Base-by-base conservation (phyloP, 495 filamentous ascomycete species). In the Neurospora sp. region DNA sequence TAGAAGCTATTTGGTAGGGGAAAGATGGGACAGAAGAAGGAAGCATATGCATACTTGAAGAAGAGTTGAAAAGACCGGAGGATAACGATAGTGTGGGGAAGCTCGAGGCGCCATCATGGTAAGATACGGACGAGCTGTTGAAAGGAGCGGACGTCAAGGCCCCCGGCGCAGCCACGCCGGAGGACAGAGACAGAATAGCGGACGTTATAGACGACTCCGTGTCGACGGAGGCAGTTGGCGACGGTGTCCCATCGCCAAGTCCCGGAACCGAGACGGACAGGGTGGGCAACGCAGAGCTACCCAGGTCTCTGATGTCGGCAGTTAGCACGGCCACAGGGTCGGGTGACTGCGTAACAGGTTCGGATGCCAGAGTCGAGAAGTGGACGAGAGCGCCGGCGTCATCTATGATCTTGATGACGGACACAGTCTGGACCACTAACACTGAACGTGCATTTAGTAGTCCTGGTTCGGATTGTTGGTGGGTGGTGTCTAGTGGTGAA, bases 141-240 rank as follows among this genome's bases (percentile, higher is more conserved):
- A 80, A 87, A 85, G 80, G 85, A 86, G 83, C 73, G 85, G 85
- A 85, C 77, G 86, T 85, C 81, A 85, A 77, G 14, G 78, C 72
- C 72, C 74, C 79, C 54, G 70, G 39, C 54, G 54, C 54, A 66
- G 54, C 27, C 12, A 62, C 54, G 72, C 70, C 70, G 16, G 74
- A 72, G 71, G 72, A 62, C 74, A 72, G 38, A 42, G 80, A 77
- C 74, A 74, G 35, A 23, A 70, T 54, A 37, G 75, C 12, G 41
- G 75, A 71, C 37, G 74, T 46, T 12, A 54, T 27, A 35, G 42
- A 31, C 12, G 73, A 39, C 49, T 74, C 77, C 27, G 77, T 62
- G 76, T 72, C 40, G 46, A 72, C 73, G 71, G 77, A 70, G 46
- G 77, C 54, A 35, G 77, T 78, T 39, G 77, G 39, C 74, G 77